Conservation (phyloP, 257 asterid genomes). For the Solanum clarkiae region DNA sequence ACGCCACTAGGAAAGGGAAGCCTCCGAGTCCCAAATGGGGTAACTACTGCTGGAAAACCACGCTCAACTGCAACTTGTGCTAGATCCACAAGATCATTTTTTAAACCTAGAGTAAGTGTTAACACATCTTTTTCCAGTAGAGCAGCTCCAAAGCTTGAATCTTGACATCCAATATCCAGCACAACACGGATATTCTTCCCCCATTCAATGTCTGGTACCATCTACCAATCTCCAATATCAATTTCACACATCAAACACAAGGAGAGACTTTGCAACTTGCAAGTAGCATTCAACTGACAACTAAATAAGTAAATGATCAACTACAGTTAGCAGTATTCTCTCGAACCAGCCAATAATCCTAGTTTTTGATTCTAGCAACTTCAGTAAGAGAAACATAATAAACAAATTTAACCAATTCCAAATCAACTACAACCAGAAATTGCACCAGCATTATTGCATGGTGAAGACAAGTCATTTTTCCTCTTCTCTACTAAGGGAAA, state of each 20-base stretch:
- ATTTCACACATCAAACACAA: conserved; percentile 11
- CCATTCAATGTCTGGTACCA: conserved; percentile 98
- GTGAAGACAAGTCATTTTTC: neutral
- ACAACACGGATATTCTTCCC: conserved; percentile 79
- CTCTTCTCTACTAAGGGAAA: neutral
- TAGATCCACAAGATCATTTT: conserved; percentile 74
- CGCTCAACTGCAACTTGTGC: conserved; percentile 91
- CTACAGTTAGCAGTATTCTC: neutral
- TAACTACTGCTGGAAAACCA: conserved; percentile 77
- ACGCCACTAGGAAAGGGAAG: conserved; percentile 93
- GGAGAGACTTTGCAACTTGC: neutral
- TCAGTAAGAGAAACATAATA: neutral
- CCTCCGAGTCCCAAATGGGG: conserved; percentile 64
- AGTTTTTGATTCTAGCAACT: neutral
- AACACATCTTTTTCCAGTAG: conserved; percentile 67
- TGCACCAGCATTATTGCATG: neutral
- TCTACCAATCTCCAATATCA: conserved; percentile 30
- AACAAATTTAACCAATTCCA: neutral
- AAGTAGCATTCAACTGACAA: neutral
- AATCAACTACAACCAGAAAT: neutral
- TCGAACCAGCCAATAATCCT: neutral
- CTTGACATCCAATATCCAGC: conserved; percentile 82
- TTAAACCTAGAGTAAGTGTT: conserved; percentile 74
- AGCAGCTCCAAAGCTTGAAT: conserved; percentile 71
- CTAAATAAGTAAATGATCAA: neutral